These are phyloP conservation scores for Diospyros lotus DNA, from an alignment of 148 eudicot species.

Conservation along the genomic window DNA sequence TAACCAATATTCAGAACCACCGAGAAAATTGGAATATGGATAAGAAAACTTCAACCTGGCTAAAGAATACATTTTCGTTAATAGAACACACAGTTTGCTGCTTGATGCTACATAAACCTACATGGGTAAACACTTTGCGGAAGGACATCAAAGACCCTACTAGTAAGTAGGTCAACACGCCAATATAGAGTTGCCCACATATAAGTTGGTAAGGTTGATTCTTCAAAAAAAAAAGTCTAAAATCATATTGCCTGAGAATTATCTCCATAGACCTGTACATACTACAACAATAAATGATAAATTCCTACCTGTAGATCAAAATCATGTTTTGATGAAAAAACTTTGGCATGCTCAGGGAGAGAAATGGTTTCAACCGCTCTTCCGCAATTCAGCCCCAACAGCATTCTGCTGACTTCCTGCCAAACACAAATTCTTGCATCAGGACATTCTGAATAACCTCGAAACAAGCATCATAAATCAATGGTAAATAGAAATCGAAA, in stretches of 20 bases:
- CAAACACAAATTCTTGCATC: background rate
- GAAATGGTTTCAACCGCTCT: slow-evolving; percentile 51
- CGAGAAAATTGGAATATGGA: background rate
- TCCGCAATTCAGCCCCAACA: slow-evolving; percentile 85
- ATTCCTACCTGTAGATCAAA: slow-evolving; percentile 81
- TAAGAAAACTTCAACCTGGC: too few relatives aligned
- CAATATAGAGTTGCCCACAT: too few relatives aligned
- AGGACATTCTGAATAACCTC: background rate
- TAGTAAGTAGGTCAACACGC: too few relatives aligned
- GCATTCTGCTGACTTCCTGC: slow-evolving; percentile 87
- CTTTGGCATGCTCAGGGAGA: slow-evolving; percentile 46
- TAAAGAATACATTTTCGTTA: too few relatives aligned
- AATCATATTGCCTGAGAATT: background rate
- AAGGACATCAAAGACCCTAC: too few relatives aligned
- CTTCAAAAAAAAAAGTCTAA: background rate
- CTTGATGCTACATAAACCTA: too few relatives aligned
- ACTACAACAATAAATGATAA: background rate
- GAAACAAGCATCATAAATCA: background rate
- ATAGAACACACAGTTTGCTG: too few relatives aligned
- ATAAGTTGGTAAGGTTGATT: background rate
- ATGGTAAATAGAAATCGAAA: background rate
- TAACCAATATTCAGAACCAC: background rate
- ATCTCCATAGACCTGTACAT: background rate
- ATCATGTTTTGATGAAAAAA: slow-evolving; percentile 56
- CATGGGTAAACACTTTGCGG: too few relatives aligned